Evolutionary conservation across 1,284 basidiomycete species (phyloP).

Genomic region (Flammula alnicola): DNA sequence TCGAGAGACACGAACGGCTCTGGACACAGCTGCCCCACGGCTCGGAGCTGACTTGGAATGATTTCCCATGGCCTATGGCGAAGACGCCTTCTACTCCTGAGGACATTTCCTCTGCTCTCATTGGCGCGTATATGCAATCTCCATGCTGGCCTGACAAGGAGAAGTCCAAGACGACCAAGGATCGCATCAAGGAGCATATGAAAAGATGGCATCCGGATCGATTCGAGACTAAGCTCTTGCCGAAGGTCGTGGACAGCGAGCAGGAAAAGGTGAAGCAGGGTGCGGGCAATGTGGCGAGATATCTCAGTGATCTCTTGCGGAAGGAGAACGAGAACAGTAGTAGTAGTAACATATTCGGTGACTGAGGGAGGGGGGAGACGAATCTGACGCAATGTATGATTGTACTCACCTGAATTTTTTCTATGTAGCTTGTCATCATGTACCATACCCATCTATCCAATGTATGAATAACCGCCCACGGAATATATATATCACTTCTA

Average conservation of each 20-base stretch:
- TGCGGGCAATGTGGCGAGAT: constrained; percentile 42
- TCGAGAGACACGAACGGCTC: constrained; percentile 54
- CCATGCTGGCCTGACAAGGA: constrained; percentile 53
- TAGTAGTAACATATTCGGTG: constrained; percentile 22
- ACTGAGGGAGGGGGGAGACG: constrained; percentile 13
- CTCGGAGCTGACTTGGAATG: constrained; percentile 48
- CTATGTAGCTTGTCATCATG: constrained; percentile 24
- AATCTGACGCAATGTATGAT: constrained; percentile 12
- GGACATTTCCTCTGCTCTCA: constrained; percentile 55
- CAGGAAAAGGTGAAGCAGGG: constrained; percentile 51
- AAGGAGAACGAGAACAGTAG: constrained; percentile 32
- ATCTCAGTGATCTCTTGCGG: constrained; percentile 33
- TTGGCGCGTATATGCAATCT: constrained; percentile 61
- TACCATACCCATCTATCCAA: constrained; percentile 26
- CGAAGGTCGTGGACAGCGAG: constrained; percentile 56
- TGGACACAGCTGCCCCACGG: constrained; percentile 50
- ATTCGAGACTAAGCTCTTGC: constrained; percentile 52
- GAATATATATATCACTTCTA: constrained; percentile 17
- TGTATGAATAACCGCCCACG: constrained; percentile 22
- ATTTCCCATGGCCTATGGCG: constrained; percentile 71
- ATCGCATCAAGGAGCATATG: constrained; percentile 64
- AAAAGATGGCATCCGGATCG: constrained; percentile 61
- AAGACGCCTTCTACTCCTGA: constrained; percentile 54
- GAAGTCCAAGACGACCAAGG: constrained; percentile 49
- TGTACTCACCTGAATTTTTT: constrained; percentile 19